phyloP scores from a whole-genome alignment of 257 asterid species.

The Gentiana macrophylla region DNA sequence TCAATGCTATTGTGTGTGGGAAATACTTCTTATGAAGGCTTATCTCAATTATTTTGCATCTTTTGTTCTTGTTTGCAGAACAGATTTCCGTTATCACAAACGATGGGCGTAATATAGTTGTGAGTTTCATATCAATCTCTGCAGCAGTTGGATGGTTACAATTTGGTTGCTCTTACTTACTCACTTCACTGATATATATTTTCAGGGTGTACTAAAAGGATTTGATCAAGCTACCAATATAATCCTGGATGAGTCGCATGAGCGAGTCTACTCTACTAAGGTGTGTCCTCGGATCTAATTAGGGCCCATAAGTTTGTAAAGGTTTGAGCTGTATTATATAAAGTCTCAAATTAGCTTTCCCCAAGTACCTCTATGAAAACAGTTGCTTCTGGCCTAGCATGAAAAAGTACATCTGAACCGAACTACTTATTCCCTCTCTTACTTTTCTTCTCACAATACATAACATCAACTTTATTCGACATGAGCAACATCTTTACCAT shows the following conservation, averaged over 20 bases:
- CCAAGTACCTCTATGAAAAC: no score
- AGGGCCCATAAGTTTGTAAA: neutral
- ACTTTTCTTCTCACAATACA: no score
- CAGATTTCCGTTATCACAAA: constrained; percentile 82
- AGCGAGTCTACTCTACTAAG: constrained; percentile 97
- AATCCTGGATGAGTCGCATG: constrained; percentile 96
- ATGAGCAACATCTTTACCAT: no score
- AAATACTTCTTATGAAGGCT: neutral
- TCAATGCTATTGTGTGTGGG: neutral
- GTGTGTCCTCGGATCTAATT: constrained; percentile 19
- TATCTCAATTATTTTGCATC: constrained; percentile 4
- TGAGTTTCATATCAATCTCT: constrained; percentile 24
- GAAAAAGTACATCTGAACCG: no score
- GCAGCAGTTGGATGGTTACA: neutral
- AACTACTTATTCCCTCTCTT: no score
- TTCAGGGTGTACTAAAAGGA: constrained; percentile 87
- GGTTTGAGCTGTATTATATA: neutral
- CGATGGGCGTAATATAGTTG: constrained; percentile 97
- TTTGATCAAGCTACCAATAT: constrained; percentile 95
- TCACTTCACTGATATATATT: constrained; percentile 4
- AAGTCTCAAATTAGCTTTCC: no score
- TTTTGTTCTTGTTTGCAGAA: constrained; percentile 34
- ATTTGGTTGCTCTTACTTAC: constrained; percentile 5
- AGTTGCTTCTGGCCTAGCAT: no score
- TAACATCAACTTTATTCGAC: no score